A percentile compares a stretch with the other conserved stretches of the same genome.
phyloP scores from a whole-genome alignment of 805 yeast genomes.

The Hanseniaspora jakobsenii region DNA sequence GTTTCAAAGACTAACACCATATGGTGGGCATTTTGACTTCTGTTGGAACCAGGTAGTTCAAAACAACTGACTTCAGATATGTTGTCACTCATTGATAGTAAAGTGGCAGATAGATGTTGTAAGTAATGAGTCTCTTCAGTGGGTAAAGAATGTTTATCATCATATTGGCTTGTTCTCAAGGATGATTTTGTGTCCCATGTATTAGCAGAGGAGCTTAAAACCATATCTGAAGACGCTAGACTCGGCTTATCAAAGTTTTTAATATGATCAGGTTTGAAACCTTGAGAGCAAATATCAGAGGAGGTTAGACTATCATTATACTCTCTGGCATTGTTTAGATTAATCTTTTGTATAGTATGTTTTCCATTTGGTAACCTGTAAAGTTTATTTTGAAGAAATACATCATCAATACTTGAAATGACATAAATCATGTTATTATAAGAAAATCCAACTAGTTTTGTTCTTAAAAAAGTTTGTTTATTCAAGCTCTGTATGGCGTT shows the following conservation, averaged over 20 bases:
- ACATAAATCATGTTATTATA: constrained; percentile 79
- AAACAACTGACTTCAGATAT: constrained; percentile 86
- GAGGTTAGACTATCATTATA: too few species aligned
- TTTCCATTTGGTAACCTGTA: constrained; percentile 28
- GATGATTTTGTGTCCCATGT: background rate
- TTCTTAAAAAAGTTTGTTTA: constrained; percentile 49
- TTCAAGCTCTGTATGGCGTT: constrained; percentile 25
- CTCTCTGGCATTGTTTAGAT: constrained; percentile 1
- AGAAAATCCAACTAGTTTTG: constrained; percentile 82
- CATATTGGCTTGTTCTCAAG: too few species aligned
- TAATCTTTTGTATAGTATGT: constrained; percentile 26
- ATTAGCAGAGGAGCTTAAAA: constrained; percentile 1
- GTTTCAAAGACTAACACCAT: constrained; percentile 82
- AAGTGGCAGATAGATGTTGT: constrained; percentile 72
- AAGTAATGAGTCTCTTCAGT: constrained; percentile 59
- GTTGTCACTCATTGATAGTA: constrained; percentile 68
- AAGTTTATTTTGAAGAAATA: constrained; percentile 53
- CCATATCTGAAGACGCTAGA: constrained; percentile 1
- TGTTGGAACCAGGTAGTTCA: constrained; percentile 41
- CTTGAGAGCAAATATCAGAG: too few species aligned
- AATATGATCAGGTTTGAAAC: too few species aligned
- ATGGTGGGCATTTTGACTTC: constrained; percentile 52
- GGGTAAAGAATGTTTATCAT: too few species aligned
- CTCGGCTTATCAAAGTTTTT: constrained; percentile 1
- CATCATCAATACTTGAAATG: constrained; percentile 80